Conservation (phyloP, 169 alveolate species). For the Plasmodium reichenowi region DNA sequence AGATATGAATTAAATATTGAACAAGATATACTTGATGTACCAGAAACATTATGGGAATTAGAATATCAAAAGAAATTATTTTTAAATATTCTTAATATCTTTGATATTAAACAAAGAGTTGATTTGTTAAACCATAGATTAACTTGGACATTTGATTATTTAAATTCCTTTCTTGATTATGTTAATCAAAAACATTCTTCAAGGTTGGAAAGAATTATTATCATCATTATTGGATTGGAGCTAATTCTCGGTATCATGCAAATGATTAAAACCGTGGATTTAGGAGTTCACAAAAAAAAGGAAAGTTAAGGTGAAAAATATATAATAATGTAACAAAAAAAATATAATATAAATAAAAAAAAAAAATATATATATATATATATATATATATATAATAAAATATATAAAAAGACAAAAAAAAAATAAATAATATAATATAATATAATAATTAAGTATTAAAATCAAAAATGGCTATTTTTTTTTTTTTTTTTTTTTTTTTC, state of each 20-base stretch:
- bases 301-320: background rate
- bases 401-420: background rate
- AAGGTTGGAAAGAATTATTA: constrained; percentile 82
- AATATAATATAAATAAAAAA: constrained; percentile 9
- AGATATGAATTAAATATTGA: constrained; percentile 71
- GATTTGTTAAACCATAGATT: constrained; percentile 82
- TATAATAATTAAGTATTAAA: background rate
- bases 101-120: constrained; percentile 80
- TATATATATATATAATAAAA: background rate
- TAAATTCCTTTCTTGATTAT: constrained; percentile 82
- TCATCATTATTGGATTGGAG: constrained; percentile 81
- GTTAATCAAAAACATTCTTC: constrained; percentile 84
- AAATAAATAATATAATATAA: background rate
- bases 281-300: background rate
- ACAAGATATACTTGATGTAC: constrained; percentile 80
- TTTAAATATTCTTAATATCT: constrained; percentile 64
- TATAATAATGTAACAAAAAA: constrained; percentile 12
- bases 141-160: constrained; percentile 82
- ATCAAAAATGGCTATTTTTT: background rate
- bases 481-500: background rate
- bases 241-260: constrained; percentile 80
- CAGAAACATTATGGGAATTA: constrained; percentile 83
- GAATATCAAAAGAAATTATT: constrained; percentile 81
- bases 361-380: constrained; percentile 1
- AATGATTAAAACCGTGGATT: constrained; percentile 46